Conservation (phyloP, 2,329 filamentous ascomycete species). For the Aureobasidium pullulans region DNA sequence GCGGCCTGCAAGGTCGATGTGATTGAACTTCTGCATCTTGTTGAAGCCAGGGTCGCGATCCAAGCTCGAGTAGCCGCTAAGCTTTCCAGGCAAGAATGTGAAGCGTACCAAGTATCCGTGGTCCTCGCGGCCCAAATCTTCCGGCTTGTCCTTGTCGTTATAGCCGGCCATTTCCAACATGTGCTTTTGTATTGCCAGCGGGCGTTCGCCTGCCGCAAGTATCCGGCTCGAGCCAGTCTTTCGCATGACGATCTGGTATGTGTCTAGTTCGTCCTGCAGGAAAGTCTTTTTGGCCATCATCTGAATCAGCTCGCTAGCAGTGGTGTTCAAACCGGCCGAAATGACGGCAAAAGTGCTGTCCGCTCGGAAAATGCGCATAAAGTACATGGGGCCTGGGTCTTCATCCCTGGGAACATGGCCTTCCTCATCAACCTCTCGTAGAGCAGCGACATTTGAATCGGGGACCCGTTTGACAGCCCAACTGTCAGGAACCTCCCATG, state of each 20-base stretch:
- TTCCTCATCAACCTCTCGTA: conserved; percentile 60
- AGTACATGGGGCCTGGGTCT: conserved; percentile 71
- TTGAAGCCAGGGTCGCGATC: conserved; percentile 72
- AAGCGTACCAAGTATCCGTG: conserved; percentile 96
- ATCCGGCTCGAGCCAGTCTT: conserved; percentile 87
- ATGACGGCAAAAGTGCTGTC: conserved; percentile 93
- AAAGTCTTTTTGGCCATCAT: conserved; percentile 93
- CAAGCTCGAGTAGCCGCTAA: conserved; percentile 66
- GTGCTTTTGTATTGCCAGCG: conserved; percentile 83
- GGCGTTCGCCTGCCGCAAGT: conserved; percentile 68
- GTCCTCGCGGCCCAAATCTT: conserved; percentile 91
- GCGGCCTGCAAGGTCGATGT: conserved; percentile 82
- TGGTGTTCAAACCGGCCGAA: conserved; percentile 74
- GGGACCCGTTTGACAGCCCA: conserved; percentile 78
- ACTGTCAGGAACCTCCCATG: conserved; percentile 92
- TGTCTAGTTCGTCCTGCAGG: conserved; percentile 79
- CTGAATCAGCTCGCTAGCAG: conserved; percentile 78
- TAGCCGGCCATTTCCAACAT: conserved; percentile 90
- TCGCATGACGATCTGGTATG: conserved; percentile 91
- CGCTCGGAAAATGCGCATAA: conserved; percentile 88
- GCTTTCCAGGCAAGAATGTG: conserved; percentile 83
- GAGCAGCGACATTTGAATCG: conserved; percentile 54
- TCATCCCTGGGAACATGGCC: conserved; percentile 58
- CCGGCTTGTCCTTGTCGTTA: conserved; percentile 73
- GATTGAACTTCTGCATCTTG: conserved; percentile 83